Evolutionary conservation across 2,329 filamentous ascomycete genomes (phyloP), one percentile per base, ranked within the genome.

Genomic region (Stenocarpella maydis): DNA sequence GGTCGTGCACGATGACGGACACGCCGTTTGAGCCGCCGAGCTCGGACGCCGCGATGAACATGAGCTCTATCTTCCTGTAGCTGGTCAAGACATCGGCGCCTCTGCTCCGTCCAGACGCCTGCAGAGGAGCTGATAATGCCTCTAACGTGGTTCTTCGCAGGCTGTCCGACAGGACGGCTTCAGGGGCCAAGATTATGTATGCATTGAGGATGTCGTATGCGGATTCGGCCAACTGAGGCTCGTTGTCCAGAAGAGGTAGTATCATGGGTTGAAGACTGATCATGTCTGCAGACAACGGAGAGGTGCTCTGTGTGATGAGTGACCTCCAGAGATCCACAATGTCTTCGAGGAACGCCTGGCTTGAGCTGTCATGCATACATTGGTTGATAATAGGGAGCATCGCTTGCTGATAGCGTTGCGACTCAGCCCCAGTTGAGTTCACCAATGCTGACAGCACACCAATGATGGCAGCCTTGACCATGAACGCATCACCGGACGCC

Each of bases 401-500:
- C 65, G 95, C 85, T 19, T 86, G 80, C 72, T 98, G 94, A 74
- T 97, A 97, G 21, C 90, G 87, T 71, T 91, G 87, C 5, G 94
- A 96, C 12, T 91, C 87, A 15, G 88, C 86, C 70, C 92, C 93
- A 88, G 98, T 92, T 1, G 95, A 92, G 77, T 90, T 90, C n/a
- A 97, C 92, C 17, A 99, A 85, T 2, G 94, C 91, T 1, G 93
- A 87, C 64, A 98, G 89, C 47, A 98, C 91, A 2, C 92, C 93
- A 69, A 98, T 87, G 65, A 98, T 94, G 1, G 94, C 90, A 80
- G 98, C 95, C 80, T 98, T 98, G 85, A 98, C 92, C 79, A 98
- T 88, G 80, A 94, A 93, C 76, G 96, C 93, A 2, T 83, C 80
- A 0, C 91, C 93, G 3, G 93, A 94, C 64, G 91, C 88, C 71